Percentiles rank a stretch among this genome's conserved stretches.
phyloP scores from a whole-genome alignment of 2,329 filamentous ascomycete genomes.

The Lasiodiplodia theobromae region DNA sequence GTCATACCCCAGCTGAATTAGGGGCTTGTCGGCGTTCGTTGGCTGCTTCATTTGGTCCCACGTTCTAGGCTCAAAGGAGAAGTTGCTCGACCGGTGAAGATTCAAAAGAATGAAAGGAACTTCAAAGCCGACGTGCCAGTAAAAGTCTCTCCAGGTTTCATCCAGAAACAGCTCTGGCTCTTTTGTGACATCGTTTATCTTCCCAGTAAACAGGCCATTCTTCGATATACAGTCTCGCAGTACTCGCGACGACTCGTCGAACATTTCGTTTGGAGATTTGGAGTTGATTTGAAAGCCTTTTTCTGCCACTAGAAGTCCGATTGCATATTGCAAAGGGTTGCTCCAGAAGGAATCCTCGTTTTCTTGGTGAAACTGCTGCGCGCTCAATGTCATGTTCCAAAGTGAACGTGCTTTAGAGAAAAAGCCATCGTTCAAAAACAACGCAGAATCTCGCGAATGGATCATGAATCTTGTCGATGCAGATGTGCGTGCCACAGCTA shows the following conservation, averaged over 20 bases:
- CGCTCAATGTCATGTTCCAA: neutral
- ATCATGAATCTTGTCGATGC: conserved; percentile 27
- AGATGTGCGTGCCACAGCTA: conserved; percentile 16
- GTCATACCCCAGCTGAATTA: neutral
- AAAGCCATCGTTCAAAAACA: conserved; percentile 8
- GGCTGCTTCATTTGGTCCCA: too few relatives aligned
- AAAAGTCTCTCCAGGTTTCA: neutral
- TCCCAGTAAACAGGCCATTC: neutral
- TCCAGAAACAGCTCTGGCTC: neutral
- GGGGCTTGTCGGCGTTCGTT: too few relatives aligned
- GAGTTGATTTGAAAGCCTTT: neutral
- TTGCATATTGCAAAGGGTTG: conserved; percentile 19
- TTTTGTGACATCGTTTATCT: neutral
- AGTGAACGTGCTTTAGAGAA: neutral
- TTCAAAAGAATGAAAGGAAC: conserved; percentile 23
- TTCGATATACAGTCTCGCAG: neutral
- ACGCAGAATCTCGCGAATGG: conserved; percentile 27
- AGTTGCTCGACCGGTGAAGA: too few relatives aligned
- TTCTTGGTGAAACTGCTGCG: conserved; percentile 3
- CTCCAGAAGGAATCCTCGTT: conserved; percentile 12
- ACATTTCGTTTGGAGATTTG: neutral
- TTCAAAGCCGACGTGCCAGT: conserved; percentile 29
- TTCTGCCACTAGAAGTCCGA: neutral
- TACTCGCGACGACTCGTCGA: neutral
- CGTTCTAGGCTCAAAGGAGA: too few relatives aligned